These are phyloP conservation scores for Piromyces sp. DNA, from an alignment of 192 early-diverging fungal genomes.

Conservation along the genomic window DNA sequence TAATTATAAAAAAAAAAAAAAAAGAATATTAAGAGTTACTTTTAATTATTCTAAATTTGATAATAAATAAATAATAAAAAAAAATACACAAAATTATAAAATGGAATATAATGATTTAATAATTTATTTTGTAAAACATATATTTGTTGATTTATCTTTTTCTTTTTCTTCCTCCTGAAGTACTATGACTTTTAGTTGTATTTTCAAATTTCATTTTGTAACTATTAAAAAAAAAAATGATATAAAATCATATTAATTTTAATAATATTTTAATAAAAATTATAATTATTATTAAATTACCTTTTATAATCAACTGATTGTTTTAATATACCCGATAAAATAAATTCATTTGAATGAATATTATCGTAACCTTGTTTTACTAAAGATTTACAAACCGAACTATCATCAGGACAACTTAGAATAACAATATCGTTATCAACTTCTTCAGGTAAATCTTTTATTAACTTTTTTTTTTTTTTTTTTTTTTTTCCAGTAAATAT, in stretches of 20 bases:
- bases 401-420: background rate
- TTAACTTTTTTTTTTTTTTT: background rate
- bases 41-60: no score
- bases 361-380: background rate
- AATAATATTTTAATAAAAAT: background rate
- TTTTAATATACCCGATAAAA: background rate
- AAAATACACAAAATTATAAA: no score
- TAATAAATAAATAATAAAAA: no score
- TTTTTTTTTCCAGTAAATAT: background rate
- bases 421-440: background rate
- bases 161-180: background rate
- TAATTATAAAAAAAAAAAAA: no score
- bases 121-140: no score
- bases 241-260: background rate
- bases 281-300: background rate
- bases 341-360: background rate
- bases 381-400: background rate
- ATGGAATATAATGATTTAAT: no score
- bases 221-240: background rate
- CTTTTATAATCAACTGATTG: background rate
- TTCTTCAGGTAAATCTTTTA: background rate
- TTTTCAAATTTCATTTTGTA: background rate
- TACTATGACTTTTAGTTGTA: background rate
- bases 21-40: no score
- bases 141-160: background rate